Percentiles rank a stretch among this genome's conserved stretches.
Conservation (phyloP, 805 yeast species). For the Sungouiella blattae region DNA sequence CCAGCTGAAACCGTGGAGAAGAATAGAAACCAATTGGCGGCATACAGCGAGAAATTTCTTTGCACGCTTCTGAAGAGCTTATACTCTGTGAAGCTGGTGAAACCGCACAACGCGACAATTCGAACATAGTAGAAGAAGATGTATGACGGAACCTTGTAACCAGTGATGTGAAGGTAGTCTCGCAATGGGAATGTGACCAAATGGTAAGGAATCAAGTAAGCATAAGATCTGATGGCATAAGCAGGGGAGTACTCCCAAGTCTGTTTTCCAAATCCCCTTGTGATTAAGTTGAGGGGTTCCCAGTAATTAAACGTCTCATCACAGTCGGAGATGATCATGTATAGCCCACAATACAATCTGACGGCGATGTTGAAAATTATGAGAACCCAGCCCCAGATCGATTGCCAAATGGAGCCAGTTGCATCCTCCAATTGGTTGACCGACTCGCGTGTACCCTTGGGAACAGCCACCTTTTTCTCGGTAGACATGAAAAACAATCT, state of each 20-base stretch:
- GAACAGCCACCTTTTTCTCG: no score
- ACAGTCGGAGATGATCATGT: slow-evolving; percentile 80
- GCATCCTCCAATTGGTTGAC: no score
- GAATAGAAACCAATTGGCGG: slow-evolving; percentile 61
- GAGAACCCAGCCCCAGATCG: slow-evolving; percentile 2
- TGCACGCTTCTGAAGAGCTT: slow-evolving; percentile 43
- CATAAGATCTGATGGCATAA: slow-evolving; percentile 83
- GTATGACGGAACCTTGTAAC: slow-evolving; percentile 18
- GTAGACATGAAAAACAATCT: no score
- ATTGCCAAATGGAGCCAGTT: background rate
- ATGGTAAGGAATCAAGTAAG: slow-evolving; percentile 58
- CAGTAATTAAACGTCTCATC: slow-evolving; percentile 92
- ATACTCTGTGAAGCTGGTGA: slow-evolving; percentile 49
- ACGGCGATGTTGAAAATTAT: slow-evolving; percentile 13
- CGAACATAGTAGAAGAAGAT: slow-evolving; percentile 55
- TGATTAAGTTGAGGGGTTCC: slow-evolving; percentile 82
- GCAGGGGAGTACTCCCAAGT: slow-evolving; percentile 97
- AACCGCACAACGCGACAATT: slow-evolving; percentile 31
- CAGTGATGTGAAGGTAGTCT: slow-evolving; percentile 11
- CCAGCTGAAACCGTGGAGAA: slow-evolving; percentile 69
- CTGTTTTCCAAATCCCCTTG: slow-evolving; percentile 84
- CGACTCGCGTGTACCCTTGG: no score
- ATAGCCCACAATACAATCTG: slow-evolving; percentile 41
- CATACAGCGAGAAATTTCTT: slow-evolving; percentile 26
- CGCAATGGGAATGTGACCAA: slow-evolving; percentile 22